Conservation (phyloP, 1,284 basidiomycete genomes). For the Termitomyces sp. region DNA sequence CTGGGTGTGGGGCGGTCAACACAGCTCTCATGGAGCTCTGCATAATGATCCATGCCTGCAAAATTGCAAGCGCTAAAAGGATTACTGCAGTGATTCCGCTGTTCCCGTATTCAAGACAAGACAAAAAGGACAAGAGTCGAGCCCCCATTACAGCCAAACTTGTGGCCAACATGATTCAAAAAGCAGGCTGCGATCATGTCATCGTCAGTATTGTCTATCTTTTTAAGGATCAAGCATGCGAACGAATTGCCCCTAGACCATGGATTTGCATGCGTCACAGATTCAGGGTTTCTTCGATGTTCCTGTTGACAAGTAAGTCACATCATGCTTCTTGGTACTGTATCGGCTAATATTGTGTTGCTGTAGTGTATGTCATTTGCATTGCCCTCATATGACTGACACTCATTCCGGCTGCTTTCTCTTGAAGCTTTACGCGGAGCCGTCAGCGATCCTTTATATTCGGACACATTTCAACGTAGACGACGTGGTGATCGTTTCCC, state of each 20-base stretch:
- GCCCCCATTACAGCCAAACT: slow-evolving; percentile 99
- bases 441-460: slow-evolving; percentile 94
- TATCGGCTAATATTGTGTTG: slow-evolving; percentile 5
- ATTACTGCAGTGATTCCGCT: slow-evolving; percentile 96
- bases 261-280: slow-evolving; percentile 97
- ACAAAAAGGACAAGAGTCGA: slow-evolving; percentile 99
- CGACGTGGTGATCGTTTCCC: slow-evolving; percentile 95
- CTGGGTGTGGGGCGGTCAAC: slow-evolving; percentile 82
- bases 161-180: slow-evolving; percentile 98
- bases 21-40: slow-evolving; percentile 94
- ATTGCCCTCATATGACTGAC: slow-evolving; percentile 13
- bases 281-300: slow-evolving; percentile 99
- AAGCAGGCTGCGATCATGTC: slow-evolving; percentile 97
- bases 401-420: slow-evolving; percentile 10
- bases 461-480: slow-evolving; percentile 85
- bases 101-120: slow-evolving; percentile 94
- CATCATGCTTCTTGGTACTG: background rate
- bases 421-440: slow-evolving; percentile 90
- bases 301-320: slow-evolving; percentile 96
- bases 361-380: slow-evolving; percentile 19
- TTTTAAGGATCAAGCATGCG: slow-evolving; percentile 2
- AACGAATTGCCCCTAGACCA: slow-evolving; percentile 61
- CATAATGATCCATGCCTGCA: slow-evolving; percentile 99
- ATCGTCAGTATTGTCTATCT: slow-evolving; percentile 63
- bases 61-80: slow-evolving; percentile 91